Evolutionary conservation across 306 rosid genomes (phyloP).

Genomic region (Fragaria iinumae): DNA sequence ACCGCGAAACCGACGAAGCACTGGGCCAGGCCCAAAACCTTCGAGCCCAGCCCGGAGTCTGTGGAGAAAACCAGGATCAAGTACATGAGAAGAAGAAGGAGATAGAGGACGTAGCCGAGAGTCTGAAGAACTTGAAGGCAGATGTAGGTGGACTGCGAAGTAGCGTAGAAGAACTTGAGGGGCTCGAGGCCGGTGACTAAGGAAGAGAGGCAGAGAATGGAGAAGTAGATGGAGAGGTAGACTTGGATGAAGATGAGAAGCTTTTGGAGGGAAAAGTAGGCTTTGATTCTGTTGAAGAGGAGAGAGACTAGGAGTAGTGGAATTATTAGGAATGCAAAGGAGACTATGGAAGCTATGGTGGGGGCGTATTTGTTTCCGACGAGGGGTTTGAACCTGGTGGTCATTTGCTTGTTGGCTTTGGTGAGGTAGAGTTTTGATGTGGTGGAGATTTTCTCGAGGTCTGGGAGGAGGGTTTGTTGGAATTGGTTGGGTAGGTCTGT

Average conservation of each 20-base stretch:
- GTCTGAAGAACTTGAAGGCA: conserved; percentile 76
- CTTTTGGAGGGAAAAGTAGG: conserved; percentile 89
- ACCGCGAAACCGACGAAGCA: conserved; percentile 62
- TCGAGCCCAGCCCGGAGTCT: conserved; percentile 57
- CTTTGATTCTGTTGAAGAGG: conserved; percentile 69
- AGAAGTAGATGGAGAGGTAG: conserved; percentile 81
- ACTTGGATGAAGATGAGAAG: conserved; percentile 86
- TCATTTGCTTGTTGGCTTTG: conserved; percentile 69
- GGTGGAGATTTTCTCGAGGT: conserved; percentile 70
- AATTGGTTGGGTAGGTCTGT: conserved; percentile 59
- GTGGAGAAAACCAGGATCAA: conserved; percentile 75
- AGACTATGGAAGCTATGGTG: conserved; percentile 59
- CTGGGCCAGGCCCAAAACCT: conserved; percentile 74
- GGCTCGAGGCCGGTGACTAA: conserved; percentile 79
- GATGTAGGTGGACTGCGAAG: conserved; percentile 74
- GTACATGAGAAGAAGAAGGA: conserved; percentile 70
- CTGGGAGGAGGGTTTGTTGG: conserved; percentile 69
- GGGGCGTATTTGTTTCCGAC: conserved; percentile 88
- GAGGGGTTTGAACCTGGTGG: conserved; percentile 70
- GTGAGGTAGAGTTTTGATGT: conserved; percentile 65
- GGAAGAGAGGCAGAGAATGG: conserved; percentile 63
- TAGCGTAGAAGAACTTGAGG: conserved; percentile 73
- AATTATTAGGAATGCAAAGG: conserved; percentile 57
- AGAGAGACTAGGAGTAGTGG: conserved; percentile 77
- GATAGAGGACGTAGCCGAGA: conserved; percentile 68